Evolutionary conservation across 202 grass and related monocot species (phyloP).

Genomic region (Schoenoplectus tabernaemontani): DNA sequence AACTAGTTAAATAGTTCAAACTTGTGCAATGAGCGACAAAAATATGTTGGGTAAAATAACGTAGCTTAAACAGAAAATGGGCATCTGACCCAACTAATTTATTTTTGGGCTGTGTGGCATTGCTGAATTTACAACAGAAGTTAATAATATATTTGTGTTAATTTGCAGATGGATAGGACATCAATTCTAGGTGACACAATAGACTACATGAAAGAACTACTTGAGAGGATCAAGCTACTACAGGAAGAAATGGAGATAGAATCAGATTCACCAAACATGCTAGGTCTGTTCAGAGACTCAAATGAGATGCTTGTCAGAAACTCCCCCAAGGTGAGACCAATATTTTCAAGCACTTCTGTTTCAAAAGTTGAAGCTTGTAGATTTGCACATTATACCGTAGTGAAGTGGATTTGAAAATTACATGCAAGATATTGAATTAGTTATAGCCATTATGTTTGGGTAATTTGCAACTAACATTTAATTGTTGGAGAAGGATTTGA

Average conservation of each 20-base stretch:
- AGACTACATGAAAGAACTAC: conserved; percentile 98
- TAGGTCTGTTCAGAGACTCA: conserved; percentile 68
- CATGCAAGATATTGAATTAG: not conserved
- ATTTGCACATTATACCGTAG: not conserved
- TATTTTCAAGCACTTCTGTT: not conserved
- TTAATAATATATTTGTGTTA: not conserved
- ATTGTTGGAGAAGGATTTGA: not conserved
- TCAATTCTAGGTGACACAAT: conserved; percentile 97
- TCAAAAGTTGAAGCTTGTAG: not conserved
- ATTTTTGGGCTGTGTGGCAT: not conserved
- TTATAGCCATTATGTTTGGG: not conserved
- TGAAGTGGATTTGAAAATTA: not conserved
- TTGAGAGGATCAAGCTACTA: conserved; percentile 77
- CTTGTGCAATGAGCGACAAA: not conserved
- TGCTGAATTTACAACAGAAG: not conserved
- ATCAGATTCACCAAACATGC: conserved; percentile 33
- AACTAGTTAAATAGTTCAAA: not conserved
- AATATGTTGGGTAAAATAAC: not conserved
- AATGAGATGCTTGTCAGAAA: conserved; percentile 86
- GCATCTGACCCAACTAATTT: not conserved
- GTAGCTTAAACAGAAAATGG: not conserved
- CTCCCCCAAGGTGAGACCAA: conserved; percentile 49
- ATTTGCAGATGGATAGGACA: conserved; percentile 77
- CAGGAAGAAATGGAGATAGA: conserved; percentile 62
- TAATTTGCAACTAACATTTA: not conserved